These are phyloP conservation scores for Barnettozyma wickerhamii DNA, from an alignment of 805 yeast species.

Conservation along the genomic window DNA sequence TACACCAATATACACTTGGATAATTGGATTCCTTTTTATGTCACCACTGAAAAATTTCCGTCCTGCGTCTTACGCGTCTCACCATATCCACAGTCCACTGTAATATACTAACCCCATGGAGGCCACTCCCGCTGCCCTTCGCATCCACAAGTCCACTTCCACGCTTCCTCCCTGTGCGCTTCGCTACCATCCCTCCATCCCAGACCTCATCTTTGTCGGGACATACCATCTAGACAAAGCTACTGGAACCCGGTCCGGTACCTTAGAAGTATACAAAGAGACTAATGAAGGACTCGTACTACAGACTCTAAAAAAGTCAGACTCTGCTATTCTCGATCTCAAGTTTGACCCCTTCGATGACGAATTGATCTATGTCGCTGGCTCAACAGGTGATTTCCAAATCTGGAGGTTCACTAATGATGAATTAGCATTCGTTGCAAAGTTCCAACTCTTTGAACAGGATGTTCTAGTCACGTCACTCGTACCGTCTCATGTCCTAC, in stretches of 20 bases:
- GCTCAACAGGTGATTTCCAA: conserved; percentile 72
- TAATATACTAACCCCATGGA: no score
- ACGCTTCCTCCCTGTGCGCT: conserved; percentile 82
- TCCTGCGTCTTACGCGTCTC: no score
- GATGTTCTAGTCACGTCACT: conserved; percentile 59
- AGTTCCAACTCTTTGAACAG: conserved; percentile 44
- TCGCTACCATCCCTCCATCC: conserved; percentile 49
- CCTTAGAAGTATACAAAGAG: conserved; percentile 38
- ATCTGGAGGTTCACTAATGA: conserved; percentile 50
- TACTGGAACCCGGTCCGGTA: conserved; percentile 60
- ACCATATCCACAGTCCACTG: no score
- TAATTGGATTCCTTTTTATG: no score
- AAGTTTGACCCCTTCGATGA: conserved; percentile 58
- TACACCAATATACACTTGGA: no score
- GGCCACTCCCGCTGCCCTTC: neutral
- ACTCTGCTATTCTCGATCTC: conserved; percentile 73
- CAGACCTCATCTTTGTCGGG: conserved; percentile 55
- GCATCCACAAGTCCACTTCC: conserved; percentile 2
- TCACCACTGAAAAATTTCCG: no score
- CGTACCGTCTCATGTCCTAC: conserved; percentile 45
- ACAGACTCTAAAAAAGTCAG: conserved; percentile 31
- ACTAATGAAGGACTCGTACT: conserved; percentile 20
- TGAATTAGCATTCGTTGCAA: conserved; percentile 19
- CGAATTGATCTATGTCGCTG: conserved; percentile 53
- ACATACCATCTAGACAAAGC: conserved; percentile 71